phyloP scores from a whole-genome alignment of 2,329 filamentous ascomycete species.

The Myotisia sp. region DNA sequence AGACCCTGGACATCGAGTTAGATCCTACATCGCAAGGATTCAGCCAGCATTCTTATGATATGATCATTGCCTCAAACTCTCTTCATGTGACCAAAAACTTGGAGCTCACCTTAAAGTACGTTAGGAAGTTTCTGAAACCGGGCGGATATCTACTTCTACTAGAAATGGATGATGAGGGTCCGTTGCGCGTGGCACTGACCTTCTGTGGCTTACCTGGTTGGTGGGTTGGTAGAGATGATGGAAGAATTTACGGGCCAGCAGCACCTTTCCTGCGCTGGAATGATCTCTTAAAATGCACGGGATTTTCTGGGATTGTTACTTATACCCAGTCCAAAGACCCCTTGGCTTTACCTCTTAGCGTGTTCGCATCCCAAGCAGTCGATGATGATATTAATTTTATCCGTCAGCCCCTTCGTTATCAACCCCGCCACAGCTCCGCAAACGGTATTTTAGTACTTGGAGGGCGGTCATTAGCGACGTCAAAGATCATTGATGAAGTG shows the following conservation, averaged over 20 bases:
- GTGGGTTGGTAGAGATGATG: conserved; percentile 13
- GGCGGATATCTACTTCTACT: conserved; percentile 35
- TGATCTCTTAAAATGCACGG: conserved; percentile 4
- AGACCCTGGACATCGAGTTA: conserved; percentile 14
- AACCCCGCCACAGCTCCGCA: no score
- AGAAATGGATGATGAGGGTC: conserved; percentile 23
- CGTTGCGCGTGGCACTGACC: conserved; percentile 16
- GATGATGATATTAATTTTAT: neutral
- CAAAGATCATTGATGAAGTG: no score
- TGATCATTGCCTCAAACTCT: conserved; percentile 28
- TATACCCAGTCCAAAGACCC: conserved; percentile 3
- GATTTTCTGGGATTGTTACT: conserved; percentile 9
- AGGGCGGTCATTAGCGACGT: no score
- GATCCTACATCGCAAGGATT: conserved; percentile 11
- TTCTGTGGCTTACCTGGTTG: conserved; percentile 21
- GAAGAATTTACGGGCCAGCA: conserved; percentile 3
- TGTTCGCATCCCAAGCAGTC: conserved; percentile 3
- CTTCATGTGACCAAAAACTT: conserved; percentile 24
- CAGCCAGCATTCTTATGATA: conserved; percentile 20
- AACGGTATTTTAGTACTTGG: no score
- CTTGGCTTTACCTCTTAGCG: neutral
- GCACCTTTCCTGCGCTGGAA: conserved; percentile 7
- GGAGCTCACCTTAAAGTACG: conserved; percentile 21
- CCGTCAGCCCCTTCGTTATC: neutral
- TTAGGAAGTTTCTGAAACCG: conserved; percentile 29